phyloP scores from a whole-genome alignment of 2,329 filamentous ascomycete species.

The Sporothrix globosa region DNA sequence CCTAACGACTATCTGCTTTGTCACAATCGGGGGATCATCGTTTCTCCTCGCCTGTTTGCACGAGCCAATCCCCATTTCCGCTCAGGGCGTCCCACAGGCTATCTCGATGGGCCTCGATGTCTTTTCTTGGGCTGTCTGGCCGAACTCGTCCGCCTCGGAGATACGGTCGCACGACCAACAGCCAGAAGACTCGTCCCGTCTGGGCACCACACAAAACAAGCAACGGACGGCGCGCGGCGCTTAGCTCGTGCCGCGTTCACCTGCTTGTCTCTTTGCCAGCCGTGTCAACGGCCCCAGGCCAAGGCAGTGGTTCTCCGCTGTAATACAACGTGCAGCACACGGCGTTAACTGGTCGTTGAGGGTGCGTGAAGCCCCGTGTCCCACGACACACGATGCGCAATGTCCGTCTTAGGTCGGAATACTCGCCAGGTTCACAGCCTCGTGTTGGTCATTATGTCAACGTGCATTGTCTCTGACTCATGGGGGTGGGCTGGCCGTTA shows the following conservation, averaged over 20 bases:
- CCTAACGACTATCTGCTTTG: neutral
- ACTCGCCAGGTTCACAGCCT: no score
- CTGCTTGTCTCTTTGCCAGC: neutral
- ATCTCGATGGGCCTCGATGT: neutral
- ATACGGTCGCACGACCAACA: no score
- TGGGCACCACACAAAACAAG: neutral
- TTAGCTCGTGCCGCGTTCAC: neutral
- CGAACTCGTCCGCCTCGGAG: conserved; percentile 1
- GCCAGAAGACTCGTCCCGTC: no score
- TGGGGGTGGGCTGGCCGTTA: neutral
- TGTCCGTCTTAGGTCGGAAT: neutral
- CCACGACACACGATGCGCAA: neutral
- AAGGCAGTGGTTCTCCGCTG: no score
- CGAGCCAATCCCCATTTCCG: neutral
- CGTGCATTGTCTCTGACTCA: no score
- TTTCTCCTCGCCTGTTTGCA: neutral
- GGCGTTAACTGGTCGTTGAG: neutral
- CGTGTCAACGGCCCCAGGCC: no score
- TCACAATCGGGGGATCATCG: neutral
- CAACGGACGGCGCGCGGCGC: neutral
- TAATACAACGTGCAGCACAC: neutral
- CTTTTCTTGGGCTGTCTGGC: neutral
- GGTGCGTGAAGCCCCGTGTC: neutral
- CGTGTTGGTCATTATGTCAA: no score
- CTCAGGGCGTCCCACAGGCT: neutral